phyloP scores from a whole-genome alignment of 2,329 filamentous ascomycete species.

The Exophiala bonariae region DNA sequence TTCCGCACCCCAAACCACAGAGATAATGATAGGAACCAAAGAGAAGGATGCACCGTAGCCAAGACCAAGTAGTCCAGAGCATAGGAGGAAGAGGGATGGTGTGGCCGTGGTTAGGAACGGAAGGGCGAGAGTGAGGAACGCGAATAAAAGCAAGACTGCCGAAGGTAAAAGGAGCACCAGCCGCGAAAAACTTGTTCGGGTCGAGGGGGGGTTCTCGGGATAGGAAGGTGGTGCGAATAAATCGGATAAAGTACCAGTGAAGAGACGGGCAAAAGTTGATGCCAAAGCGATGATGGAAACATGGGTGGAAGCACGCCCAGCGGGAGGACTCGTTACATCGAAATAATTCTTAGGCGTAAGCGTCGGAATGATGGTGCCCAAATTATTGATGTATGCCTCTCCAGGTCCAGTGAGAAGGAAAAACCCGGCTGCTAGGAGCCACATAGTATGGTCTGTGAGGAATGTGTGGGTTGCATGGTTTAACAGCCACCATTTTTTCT shows the following conservation, averaged over 20 bases:
- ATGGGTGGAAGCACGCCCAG: constrained; percentile 72
- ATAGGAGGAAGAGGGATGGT: constrained; percentile 78
- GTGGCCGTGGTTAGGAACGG: constrained; percentile 74
- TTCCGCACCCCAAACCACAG: constrained; percentile 97
- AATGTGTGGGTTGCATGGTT: constrained; percentile 89
- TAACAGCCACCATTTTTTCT: constrained; percentile 86
- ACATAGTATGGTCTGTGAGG: constrained; percentile 88
- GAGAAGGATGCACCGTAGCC: constrained; percentile 93
- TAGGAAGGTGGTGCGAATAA: constrained; percentile 65
- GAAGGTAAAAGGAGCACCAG: constrained; percentile 77
- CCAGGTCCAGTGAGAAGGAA: constrained; percentile 91
- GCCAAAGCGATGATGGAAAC: constrained; percentile 90
- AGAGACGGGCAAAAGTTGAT: constrained; percentile 84
- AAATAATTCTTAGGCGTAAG: constrained; percentile 66
- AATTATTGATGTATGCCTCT: constrained; percentile 97
- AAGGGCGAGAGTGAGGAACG: constrained; percentile 75
- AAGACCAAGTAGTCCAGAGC: constrained; percentile 80
- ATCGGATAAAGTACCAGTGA: constrained; percentile 87
- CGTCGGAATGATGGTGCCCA: constrained; percentile 90
- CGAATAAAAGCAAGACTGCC: constrained; percentile 70
- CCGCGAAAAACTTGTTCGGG: constrained; percentile 62
- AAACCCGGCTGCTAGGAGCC: constrained; percentile 87
- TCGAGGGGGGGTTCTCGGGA: constrained; percentile 35
- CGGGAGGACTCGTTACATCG: constrained; percentile 49
- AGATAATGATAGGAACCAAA: constrained; percentile 86